phyloP scores from a whole-genome alignment of 2,329 filamentous ascomycete species.

The Nothomitra cinnamomea region DNA sequence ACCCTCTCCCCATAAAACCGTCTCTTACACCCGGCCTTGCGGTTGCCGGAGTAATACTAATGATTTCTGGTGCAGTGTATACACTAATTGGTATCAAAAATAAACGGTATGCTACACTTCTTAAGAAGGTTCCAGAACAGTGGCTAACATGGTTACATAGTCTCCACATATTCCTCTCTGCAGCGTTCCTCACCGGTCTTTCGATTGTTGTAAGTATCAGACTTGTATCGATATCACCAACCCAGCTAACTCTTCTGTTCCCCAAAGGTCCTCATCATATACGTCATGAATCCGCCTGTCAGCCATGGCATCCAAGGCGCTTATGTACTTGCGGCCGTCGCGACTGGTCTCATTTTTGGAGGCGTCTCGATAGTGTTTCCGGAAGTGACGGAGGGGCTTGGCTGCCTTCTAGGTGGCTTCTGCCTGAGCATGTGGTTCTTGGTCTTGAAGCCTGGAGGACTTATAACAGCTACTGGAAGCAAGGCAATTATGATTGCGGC shows the following conservation, averaged over 20 bases:
- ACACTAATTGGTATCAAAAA: constrained; percentile 71
- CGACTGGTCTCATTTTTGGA: constrained; percentile 60
- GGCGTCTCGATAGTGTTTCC: constrained; percentile 60
- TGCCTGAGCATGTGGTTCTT: constrained; percentile 31
- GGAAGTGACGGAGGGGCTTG: constrained; percentile 71
- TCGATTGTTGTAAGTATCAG: constrained; percentile 41
- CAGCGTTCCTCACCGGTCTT: constrained; percentile 54
- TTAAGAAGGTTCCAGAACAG: not conserved
- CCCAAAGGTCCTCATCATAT: constrained; percentile 55
- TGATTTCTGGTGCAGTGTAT: constrained; percentile 54
- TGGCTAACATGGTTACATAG: constrained; percentile 13
- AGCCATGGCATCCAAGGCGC: constrained; percentile 63
- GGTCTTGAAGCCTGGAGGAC: constrained; percentile 55
- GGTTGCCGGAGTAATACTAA: constrained; percentile 59
- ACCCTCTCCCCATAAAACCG: constrained; percentile 51
- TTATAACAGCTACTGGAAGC: constrained; percentile 43
- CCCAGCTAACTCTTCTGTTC: constrained; percentile 3
- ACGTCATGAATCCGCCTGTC: constrained; percentile 70
- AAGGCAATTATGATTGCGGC: constrained; percentile 61
- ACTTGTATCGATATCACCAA: not conserved
- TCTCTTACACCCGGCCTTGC: constrained; percentile 65
- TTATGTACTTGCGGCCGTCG: constrained; percentile 62
- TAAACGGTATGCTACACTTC: constrained; percentile 30
- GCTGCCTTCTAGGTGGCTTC: constrained; percentile 48
- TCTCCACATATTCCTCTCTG: constrained; percentile 64